Evolutionary conservation across 1,284 basidiomycete species (phyloP), one percentile per base, ranked within the genome.

Genomic region (Melanopsichium pennsylvanicum): DNA sequence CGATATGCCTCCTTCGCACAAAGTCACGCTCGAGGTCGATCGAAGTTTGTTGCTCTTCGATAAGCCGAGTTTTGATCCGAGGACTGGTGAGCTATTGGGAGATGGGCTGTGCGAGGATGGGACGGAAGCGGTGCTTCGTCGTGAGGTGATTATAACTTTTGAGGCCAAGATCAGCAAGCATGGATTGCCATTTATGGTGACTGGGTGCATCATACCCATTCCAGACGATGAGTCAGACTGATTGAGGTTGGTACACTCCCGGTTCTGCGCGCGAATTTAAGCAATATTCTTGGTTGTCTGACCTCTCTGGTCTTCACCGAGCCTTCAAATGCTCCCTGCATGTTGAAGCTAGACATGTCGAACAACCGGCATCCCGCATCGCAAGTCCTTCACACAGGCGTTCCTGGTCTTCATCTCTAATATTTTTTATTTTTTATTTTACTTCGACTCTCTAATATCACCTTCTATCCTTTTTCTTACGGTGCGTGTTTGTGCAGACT

Each of bases 151-250:
- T 1, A 40, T 70, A 5, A 59, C 66, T 10, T 70, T 70, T 23
- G 66, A 70, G 29, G 66, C 66, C 8, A 70, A 70, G 48, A 26
- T 70, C 21, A 59, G 55, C 22, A 55, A 49, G 33, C 66, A 70
- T 48, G 66, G 66, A 0, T 40, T 70, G 40, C 66, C 66, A 8
- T 49, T 70, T 25, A 38, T 70, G 50, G 44, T 63, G 1, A 55
- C 56, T 1, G 47, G 56, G 3, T 36, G 13, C 10, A 50, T 60
- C 2, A 31, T 45, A 16, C 63, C 63, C 5, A 32, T 66, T 18
- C 62, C 62, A 10, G 46, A 59, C 1, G 48, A 49, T 11, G 42
- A 23, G 4, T 50, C 22, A 39, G 18, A 16, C 34, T 13, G 27
- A 29, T 13, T 29, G 27, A 29, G 13, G 27, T 13, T 13, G 27